Conservation (phyloP, 2,329 filamentous ascomycete species). For the Alternaria tenuissima region DNA sequence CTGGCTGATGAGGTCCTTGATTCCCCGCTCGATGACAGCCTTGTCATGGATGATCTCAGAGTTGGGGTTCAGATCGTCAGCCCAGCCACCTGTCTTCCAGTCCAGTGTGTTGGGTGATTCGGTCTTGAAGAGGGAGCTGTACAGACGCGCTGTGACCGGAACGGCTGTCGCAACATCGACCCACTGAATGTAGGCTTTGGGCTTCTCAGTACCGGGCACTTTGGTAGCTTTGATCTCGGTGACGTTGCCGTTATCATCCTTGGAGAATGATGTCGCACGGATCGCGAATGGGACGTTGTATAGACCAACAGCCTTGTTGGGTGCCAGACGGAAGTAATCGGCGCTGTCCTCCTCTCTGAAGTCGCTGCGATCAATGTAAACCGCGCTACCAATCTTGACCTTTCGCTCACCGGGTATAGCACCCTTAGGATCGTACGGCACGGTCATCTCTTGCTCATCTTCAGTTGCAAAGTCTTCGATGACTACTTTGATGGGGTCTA, state of each 20-base stretch:
- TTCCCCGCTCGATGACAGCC: conserved; percentile 83
- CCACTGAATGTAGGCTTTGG: conserved; percentile 82
- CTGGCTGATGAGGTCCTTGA: conserved; percentile 78
- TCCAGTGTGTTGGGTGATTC: conserved; percentile 78
- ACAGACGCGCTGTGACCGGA: conserved; percentile 72
- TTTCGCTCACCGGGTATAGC: conserved; percentile 66
- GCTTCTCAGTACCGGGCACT: conserved; percentile 72
- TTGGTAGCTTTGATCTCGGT: conserved; percentile 72
- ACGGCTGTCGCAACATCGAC: conserved; percentile 73
- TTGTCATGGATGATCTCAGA: conserved; percentile 81
- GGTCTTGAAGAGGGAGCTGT: conserved; percentile 86
- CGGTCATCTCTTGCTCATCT: conserved; percentile 70
- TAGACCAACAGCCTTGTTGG: conserved; percentile 76
- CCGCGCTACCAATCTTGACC: conserved; percentile 74
- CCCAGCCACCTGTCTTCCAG: conserved; percentile 76
- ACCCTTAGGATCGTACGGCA: conserved; percentile 82
- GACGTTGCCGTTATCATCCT: conserved; percentile 71
- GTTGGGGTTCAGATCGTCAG: conserved; percentile 83
- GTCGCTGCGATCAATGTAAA: conserved; percentile 85
- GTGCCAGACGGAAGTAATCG: conserved; percentile 81
- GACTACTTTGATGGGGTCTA: conserved; percentile 83
- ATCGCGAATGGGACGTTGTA: conserved; percentile 75
- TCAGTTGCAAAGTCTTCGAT: conserved; percentile 79
- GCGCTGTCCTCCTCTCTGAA: conserved; percentile 76
- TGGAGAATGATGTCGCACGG: conserved; percentile 72